Evolutionary conservation across 2,329 filamentous ascomycete genomes (phyloP).

Genomic region (Mycocentrospora acerina): DNA sequence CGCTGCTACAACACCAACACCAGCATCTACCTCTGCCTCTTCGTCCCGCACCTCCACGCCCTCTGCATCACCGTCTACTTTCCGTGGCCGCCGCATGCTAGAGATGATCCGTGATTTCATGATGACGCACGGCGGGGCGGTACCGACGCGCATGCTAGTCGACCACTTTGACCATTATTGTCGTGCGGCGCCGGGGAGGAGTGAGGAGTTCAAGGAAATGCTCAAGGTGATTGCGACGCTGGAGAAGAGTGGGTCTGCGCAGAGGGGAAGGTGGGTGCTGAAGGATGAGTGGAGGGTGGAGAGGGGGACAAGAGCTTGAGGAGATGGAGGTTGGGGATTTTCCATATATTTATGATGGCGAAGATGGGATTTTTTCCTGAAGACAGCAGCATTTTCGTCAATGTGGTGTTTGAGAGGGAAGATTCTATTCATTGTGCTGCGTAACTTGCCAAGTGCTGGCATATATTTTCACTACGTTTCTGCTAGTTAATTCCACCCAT

Average conservation of each 20-base stretch:
- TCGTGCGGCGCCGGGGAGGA: constrained; percentile 63
- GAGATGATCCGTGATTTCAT: constrained; percentile 74
- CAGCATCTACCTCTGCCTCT: constrained; percentile 9
- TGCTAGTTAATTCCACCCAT: no score
- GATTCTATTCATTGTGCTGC: constrained; percentile 9
- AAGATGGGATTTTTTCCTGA: no score
- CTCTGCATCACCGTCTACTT: constrained; percentile 22
- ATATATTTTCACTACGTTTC: constrained; percentile 8
- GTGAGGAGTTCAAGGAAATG: constrained; percentile 77
- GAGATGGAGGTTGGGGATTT: no score
- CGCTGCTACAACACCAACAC: constrained; percentile 7
- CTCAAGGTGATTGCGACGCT: constrained; percentile 74
- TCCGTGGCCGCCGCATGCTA: constrained; percentile 47
- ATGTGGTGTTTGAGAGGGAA: no score
- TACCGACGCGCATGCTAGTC: constrained; percentile 80
- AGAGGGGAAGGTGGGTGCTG: constrained; percentile 58
- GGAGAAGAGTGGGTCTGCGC: constrained; percentile 55
- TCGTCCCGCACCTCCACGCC: constrained; percentile 34
- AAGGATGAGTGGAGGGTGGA: constrained; percentile 53
- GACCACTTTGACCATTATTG: constrained; percentile 88
- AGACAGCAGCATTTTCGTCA: no score
- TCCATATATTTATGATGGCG: no score
- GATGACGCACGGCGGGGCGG: constrained; percentile 71
- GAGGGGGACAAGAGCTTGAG: neutral
- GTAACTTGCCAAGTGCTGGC: constrained; percentile 22